Conservation (phyloP, 106 monocot species). For the Cymbidium sinense region DNA sequence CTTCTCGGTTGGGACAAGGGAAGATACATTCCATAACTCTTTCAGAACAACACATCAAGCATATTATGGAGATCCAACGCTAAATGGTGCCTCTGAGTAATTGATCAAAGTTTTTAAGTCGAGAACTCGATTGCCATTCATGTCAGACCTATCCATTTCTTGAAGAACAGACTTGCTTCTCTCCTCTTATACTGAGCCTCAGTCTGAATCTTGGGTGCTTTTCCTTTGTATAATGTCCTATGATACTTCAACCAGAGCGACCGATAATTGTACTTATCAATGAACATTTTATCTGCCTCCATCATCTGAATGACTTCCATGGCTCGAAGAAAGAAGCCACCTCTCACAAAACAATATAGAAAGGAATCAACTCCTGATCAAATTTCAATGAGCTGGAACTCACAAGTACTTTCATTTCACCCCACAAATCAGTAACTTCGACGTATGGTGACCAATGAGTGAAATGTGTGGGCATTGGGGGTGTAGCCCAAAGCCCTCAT, state of each 20-base stretch:
- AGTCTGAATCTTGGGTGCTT: constrained; percentile 23
- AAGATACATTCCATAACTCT: too few relatives aligned
- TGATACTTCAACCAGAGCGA: constrained; percentile 42
- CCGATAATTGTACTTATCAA: constrained; percentile 84
- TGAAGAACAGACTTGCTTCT: constrained; percentile 56
- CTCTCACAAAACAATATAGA: constrained; percentile 86
- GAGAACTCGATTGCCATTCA: constrained; percentile 7
- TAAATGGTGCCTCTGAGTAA: not conserved
- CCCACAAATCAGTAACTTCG: constrained; percentile 79
- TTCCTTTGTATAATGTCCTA: constrained; percentile 6
- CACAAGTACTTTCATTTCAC: constrained; percentile 76
- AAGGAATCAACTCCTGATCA: constrained; percentile 82
- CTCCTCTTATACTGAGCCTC: constrained; percentile 16
- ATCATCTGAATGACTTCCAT: constrained; percentile 81
- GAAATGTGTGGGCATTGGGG: constrained; percentile 89
- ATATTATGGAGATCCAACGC: too few relatives aligned
- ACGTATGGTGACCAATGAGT: constrained; percentile 80
- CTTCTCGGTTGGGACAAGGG: too few relatives aligned
- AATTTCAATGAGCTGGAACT: constrained; percentile 48
- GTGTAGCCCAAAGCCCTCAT: constrained; percentile 71
- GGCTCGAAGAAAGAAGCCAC: constrained; percentile 84
- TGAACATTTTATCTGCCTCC: constrained; percentile 66
- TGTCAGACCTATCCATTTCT: constrained; percentile 59
- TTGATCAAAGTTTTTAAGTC: not conserved
- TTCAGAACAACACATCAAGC: too few relatives aligned